These are phyloP conservation scores for Salix dunnii DNA, from an alignment of 345 rosid species.

Conservation along the genomic window DNA sequence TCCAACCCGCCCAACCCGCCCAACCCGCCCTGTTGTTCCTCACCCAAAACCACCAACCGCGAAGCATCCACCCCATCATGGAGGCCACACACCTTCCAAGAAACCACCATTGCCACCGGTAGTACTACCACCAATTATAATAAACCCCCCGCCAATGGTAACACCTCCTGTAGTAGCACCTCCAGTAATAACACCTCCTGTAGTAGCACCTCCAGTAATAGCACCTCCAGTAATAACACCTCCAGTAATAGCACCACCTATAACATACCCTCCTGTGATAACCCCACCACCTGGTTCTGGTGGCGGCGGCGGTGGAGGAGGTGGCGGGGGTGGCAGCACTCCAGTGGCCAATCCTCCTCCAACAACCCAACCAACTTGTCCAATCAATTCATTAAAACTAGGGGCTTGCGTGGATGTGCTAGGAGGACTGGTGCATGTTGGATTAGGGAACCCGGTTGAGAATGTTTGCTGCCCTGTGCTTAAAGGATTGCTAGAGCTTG, in stretches of 20 bases:
- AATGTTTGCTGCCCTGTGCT: slow-evolving; percentile 41
- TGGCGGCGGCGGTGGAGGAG: slow-evolving; percentile 22
- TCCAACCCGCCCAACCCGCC: slow-evolving; percentile 24
- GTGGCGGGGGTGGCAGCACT: slow-evolving; percentile 41
- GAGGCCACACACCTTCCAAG: slow-evolving; percentile 45
- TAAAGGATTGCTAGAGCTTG: slow-evolving; percentile 42
- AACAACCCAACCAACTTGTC: slow-evolving; percentile 28
- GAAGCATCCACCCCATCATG: slow-evolving; percentile 53
- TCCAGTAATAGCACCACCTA: slow-evolving; percentile 33
- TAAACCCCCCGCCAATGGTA: slow-evolving; percentile 25
- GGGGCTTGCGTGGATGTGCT: slow-evolving; percentile 45
- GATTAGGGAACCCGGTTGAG: slow-evolving; percentile 42
- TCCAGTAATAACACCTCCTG: slow-evolving; percentile 36
- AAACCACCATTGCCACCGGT: slow-evolving; percentile 22
- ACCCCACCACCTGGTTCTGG: slow-evolving; percentile 19
- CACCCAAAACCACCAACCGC: slow-evolving; percentile 37
- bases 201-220: slow-evolving; percentile 38
- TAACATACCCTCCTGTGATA: slow-evolving; percentile 23
- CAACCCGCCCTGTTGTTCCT: slow-evolving; percentile 29
- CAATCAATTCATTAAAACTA: slow-evolving; percentile 39
- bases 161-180: slow-evolving; percentile 21
- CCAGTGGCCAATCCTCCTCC: slow-evolving; percentile 23
- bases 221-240: slow-evolving; percentile 35
- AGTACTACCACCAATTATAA: slow-evolving; percentile 38
- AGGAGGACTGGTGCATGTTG: slow-evolving; percentile 39